These are phyloP conservation scores for Wickerhamomyces queroliae DNA, from an alignment of 805 yeast genomes.

Conservation along the genomic window DNA sequence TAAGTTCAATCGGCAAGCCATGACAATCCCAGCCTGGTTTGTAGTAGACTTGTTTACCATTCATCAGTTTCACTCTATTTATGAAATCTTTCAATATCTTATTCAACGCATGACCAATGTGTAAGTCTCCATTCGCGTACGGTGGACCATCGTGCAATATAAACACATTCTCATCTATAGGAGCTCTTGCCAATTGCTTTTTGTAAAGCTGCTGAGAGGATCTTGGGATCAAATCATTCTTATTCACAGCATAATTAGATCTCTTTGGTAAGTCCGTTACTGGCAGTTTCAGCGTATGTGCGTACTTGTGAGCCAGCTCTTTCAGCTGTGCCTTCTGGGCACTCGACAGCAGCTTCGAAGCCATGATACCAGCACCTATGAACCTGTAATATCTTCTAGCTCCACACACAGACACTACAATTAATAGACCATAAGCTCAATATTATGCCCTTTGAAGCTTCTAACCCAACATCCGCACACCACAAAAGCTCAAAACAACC, in stretches of 20 bases:
- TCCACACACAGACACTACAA: background rate
- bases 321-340: background rate
- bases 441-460: background rate
- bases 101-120: constrained; percentile 88
- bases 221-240: constrained; percentile 39
- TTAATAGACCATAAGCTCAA: too few species aligned
- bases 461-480: background rate
- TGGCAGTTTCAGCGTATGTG: constrained; percentile 43
- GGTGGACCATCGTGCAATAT: constrained; percentile 97
- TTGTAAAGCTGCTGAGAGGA: constrained; percentile 56
- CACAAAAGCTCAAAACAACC: background rate
- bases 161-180: constrained; percentile 38
- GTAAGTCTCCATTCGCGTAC: constrained; percentile 93
- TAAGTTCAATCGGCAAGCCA: constrained; percentile 93
- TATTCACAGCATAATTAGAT: constrained; percentile 40
- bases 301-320: constrained; percentile 19
- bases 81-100: constrained; percentile 86
- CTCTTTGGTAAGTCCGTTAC: constrained; percentile 61
- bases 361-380: background rate
- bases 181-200: constrained; percentile 43
- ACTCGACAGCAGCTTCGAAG: background rate
- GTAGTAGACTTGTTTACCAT: constrained; percentile 61
- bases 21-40: constrained; percentile 99
- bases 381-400: background rate
- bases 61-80: constrained; percentile 59